Base-by-base conservation (phyloP, 768 basidiomycete species). In the Bullera alba region DNA sequence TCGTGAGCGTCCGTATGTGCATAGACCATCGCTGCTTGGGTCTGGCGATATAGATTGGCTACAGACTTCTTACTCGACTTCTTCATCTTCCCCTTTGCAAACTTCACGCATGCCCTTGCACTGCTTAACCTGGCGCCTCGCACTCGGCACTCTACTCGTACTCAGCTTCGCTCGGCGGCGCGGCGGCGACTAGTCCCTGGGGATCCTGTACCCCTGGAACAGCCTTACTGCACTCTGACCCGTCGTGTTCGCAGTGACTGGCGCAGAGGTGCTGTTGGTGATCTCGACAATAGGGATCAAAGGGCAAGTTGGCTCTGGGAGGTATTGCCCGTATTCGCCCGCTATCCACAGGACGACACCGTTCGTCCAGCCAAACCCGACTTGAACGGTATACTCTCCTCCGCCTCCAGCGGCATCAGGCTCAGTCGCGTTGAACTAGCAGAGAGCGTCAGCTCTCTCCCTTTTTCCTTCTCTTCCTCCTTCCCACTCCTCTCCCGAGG, bases 351-450 rank as follows among this genome's bases (percentile, higher is more conserved):
- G 61, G 23, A 64, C 64, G 35, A 72, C 70, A 46, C 70, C 70
- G 57, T 72, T 72, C 4, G 70, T 68, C 70, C 70, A 60, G n/a
- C 68, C 63, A 29, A 61, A 58, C 50, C 74, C 54, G 46, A 22
- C 21, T 73, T 89, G 86, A 3, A 91, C 89, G 2, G 82, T 85
- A 60, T 95, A 93, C 76, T 71, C 61, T 1, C 70, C 63, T 14
- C 69, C 70, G 15, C 65, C 67, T 7, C 70, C 73, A n/a, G 71
- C 69, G 26, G 70, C 68, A 46, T 73, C 73, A 27, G 90, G 78
- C 50, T 93, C 83, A 8, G 81, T 67, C 35, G 78, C 79, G 2
- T 86, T 88, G 74, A 90, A 90, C 71, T n/a, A n/a, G 37, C 16
- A 17, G 22, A 7, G 15, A 21, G 19, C 16, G 43, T 36, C 21